Evolutionary conservation across 768 basidiomycete genomes (phyloP).

Genomic region (Termitomyces sp.): DNA sequence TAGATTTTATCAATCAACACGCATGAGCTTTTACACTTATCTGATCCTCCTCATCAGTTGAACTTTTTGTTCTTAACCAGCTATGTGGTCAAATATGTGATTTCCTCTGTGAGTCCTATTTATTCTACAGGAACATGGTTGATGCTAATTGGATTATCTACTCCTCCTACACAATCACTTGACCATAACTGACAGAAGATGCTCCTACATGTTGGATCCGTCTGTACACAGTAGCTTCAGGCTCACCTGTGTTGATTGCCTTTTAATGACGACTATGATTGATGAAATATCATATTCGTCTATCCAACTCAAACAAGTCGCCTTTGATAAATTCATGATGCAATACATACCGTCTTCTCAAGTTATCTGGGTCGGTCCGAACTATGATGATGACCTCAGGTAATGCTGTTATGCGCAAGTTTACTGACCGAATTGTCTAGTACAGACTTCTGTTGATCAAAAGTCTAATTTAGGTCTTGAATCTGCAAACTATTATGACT

Average conservation of each 20-base stretch:
- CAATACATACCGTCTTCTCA: neutral
- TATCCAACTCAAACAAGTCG: neutral
- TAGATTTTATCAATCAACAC: neutral
- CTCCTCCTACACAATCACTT: neutral
- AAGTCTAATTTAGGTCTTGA: neutral
- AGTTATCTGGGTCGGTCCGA: neutral
- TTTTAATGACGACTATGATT: neutral
- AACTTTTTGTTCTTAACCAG: neutral
- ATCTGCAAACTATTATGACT: neutral
- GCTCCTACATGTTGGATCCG: neutral
- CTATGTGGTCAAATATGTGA: neutral
- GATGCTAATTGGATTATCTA: neutral
- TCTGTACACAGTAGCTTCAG: neutral
- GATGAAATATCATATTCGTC: neutral
- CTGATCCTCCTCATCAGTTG: neutral
- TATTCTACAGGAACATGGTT: neutral
- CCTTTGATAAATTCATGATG: neutral
- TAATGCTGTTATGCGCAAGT: neutral
- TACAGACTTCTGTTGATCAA: neutral
- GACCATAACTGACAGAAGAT: neutral
- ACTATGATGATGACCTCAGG: neutral
- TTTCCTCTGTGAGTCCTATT: neutral
- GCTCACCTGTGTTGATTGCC: neutral
- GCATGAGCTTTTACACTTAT: neutral
- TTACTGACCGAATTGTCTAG: neutral